Conservation (phyloP, 208 protist genomes). For the Trypanosoma brucei region DNA sequence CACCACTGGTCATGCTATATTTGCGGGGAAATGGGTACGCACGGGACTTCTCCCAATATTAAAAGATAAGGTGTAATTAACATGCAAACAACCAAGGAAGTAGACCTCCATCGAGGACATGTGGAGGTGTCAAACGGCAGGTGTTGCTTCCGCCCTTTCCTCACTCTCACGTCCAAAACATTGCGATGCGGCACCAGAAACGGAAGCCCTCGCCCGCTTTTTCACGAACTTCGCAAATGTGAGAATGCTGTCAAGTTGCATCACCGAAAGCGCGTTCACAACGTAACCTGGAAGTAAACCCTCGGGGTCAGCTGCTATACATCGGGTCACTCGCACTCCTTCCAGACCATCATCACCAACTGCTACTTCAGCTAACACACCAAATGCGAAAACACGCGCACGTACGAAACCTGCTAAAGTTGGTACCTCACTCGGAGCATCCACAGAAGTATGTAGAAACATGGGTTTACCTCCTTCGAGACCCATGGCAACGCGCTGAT, state of each 20-base stretch:
- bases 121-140: no score
- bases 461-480: constrained; percentile 16
- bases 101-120: no score
- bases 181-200: background rate
- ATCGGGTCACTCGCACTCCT: constrained; percentile 23
- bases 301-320: constrained; percentile 24
- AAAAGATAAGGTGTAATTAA: no score
- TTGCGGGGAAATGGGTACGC: no score
- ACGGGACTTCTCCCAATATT: no score
- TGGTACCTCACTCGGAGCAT: constrained; percentile 31
- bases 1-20: no score
- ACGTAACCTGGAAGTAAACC: constrained; percentile 23
- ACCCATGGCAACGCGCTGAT: constrained; percentile 12
- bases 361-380: constrained; percentile 29
- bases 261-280: constrained; percentile 8
- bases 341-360: constrained; percentile 11
- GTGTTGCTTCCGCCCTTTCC: background rate
- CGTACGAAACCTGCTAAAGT: constrained; percentile 22
- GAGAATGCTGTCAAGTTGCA: constrained; percentile 25
- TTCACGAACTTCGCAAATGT: constrained; percentile 10
- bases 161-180: background rate
- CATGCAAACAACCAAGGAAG: no score
- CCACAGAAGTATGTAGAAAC: constrained; percentile 28
- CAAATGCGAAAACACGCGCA: constrained; percentile 22
- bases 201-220: background rate